A percentile compares a stretch with the other conserved stretches of the same genome.
phyloP scores from a whole-genome alignment of 805 yeast genomes.

The Hanseniaspora occidentalis region DNA sequence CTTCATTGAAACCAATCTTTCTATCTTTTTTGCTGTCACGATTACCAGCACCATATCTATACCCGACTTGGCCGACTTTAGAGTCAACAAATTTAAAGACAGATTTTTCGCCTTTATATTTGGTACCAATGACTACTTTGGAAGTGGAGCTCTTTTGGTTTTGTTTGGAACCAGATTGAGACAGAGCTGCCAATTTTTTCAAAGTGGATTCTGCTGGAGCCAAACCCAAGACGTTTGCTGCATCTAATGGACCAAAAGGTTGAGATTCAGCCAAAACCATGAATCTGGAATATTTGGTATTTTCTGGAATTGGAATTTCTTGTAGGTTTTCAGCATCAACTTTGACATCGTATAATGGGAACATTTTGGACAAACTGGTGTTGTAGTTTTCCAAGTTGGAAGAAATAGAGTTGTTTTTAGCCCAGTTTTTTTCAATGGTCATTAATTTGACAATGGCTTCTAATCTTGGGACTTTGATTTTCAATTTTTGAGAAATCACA shows the following conservation, averaged over 20 bases:
- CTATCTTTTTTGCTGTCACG: conserved; percentile 86
- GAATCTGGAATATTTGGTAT: conserved; percentile 71
- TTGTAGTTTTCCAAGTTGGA: conserved; percentile 50
- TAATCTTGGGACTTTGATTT: conserved; percentile 71
- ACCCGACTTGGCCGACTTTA: conserved; percentile 76
- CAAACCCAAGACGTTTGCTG: conserved; percentile 69
- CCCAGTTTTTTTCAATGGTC: conserved; percentile 52
- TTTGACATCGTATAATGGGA: conserved; percentile 53
- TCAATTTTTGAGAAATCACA: conserved; percentile 65
- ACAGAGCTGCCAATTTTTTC: conserved; percentile 48
- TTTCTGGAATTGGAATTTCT: conserved; percentile 86
- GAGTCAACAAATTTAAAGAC: conserved; percentile 66
- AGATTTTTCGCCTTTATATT: conserved; percentile 55
- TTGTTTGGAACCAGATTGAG: conserved; percentile 25
- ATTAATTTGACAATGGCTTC: conserved; percentile 74
- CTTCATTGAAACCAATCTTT: conserved; percentile 53
- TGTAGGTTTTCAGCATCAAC: conserved; percentile 56
- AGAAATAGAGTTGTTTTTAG: conserved; percentile 33
- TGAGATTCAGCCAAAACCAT: conserved; percentile 85
- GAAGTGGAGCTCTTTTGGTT: conserved; percentile 17
- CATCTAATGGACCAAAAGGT: conserved; percentile 93
- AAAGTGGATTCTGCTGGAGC: conserved; percentile 82
- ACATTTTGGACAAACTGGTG: conserved; percentile 57
- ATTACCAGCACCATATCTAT: conserved; percentile 79
- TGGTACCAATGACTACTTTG: conserved; percentile 40